Conservation (phyloP, 192 early-diverging fungal genomes). For the Entophlyctis helioformis region DNA sequence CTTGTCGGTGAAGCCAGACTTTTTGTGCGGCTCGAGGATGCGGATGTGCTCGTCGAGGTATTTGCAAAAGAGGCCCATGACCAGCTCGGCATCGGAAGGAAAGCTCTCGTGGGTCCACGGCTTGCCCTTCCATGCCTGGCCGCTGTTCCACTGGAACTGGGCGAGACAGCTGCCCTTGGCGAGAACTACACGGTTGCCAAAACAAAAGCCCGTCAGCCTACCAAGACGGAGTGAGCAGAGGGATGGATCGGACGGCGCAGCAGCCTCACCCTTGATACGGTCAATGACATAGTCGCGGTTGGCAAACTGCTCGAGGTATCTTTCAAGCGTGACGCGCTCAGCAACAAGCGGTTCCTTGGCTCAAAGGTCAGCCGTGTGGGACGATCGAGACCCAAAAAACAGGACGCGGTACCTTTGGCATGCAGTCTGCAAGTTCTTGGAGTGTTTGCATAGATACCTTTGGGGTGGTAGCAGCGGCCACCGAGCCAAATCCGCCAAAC, state of each 20-base stretch:
- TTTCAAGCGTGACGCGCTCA: constrained; percentile 29
- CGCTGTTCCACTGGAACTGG: constrained; percentile 22
- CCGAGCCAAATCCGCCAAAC: too few relatives aligned
- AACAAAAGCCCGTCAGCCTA: too few relatives aligned
- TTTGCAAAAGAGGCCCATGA: constrained; percentile 29
- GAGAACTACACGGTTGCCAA: constrained; percentile 8
- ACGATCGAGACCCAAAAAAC: too few relatives aligned
- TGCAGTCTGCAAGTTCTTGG: too few relatives aligned
- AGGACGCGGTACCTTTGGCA: too few relatives aligned
- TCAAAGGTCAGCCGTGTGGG: too few relatives aligned
- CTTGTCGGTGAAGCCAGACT: constrained; percentile 25
- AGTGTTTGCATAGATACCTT: too few relatives aligned
- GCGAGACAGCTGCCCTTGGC: constrained; percentile 23
- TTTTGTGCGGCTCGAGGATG: too few relatives aligned
- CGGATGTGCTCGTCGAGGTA: constrained; percentile 31
- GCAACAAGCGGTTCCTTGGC: constrained; percentile 20
- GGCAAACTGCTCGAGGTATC: too few relatives aligned
- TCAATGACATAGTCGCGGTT: constrained; percentile 20
- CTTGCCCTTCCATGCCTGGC: constrained; percentile 5
- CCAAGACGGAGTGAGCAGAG: too few relatives aligned
- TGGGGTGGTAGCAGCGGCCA: too few relatives aligned
- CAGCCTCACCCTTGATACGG: constrained; percentile 18
- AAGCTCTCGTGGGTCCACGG: constrained; percentile 9
- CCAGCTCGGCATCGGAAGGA: constrained; percentile 17
- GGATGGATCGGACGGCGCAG: too few relatives aligned